Evolutionary conservation across 176 grass and related monocot species (phyloP).

Genomic region (Microstegium vimineum): DNA sequence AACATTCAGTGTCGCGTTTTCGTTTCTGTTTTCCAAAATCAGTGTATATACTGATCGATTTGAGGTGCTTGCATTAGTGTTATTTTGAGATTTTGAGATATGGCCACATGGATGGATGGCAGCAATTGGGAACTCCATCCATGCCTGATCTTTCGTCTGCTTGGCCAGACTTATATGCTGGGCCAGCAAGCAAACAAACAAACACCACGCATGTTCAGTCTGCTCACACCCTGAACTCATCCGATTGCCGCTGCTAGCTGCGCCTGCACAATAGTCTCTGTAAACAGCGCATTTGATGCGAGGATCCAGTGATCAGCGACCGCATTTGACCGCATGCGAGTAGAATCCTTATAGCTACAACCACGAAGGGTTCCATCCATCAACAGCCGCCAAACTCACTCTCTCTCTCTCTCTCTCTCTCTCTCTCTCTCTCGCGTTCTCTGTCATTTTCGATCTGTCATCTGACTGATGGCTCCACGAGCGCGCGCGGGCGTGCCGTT

Average conservation of each 20-base stretch:
- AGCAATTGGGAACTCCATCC: neutral
- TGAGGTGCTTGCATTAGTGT: neutral
- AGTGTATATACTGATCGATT: neutral
- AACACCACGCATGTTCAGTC: neutral
- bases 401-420: too few species aligned
- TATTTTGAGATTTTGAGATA: too few species aligned
- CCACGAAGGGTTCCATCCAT: slow-evolving; percentile 49
- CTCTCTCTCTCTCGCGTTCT: neutral
- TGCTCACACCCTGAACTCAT: neutral
- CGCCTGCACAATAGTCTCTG: neutral
- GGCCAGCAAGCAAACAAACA: neutral
- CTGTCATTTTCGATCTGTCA: neutral
- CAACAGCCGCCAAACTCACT: slow-evolving; percentile 35
- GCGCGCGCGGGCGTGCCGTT: neutral
- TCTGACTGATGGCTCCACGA: slow-evolving; percentile 10
- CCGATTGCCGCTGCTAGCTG: neutral
- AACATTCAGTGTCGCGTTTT: neutral
- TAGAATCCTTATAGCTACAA: neutral
- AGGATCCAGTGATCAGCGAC: slow-evolving; percentile 1
- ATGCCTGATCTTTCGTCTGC: neutral
- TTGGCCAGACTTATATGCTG: neutral
- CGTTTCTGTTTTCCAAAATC: neutral
- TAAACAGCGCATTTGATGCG: slow-evolving; percentile 30
- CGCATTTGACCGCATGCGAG: slow-evolving; percentile 17
- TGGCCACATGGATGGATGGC: neutral